Conservation (phyloP, 108 stramenopile species). For the Stephanodiscus triporus region DNA sequence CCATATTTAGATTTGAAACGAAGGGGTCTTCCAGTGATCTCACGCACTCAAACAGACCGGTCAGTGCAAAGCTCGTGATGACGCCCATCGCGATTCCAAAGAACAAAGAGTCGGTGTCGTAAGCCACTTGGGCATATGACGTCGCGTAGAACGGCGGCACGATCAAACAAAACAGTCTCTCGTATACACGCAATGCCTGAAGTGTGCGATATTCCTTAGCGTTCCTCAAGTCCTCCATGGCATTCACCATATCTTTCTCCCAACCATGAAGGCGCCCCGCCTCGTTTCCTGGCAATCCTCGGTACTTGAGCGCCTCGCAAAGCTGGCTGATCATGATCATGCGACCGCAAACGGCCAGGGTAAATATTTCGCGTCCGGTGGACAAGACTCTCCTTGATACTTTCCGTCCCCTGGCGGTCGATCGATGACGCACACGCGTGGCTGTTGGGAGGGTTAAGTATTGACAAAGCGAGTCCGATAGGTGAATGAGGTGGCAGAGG, state of each 20-base stretch:
- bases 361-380: conserved; percentile 32
- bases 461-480: conserved; percentile 55
- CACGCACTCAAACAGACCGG: conserved; percentile 48
- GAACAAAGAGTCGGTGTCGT: conserved; percentile 51
- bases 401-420: conserved; percentile 36
- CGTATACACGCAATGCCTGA: conserved; percentile 63
- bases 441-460: conserved; percentile 62
- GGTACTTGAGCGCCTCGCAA: conserved; percentile 48
- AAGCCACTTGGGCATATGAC: conserved; percentile 68
- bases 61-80: conserved; percentile 55
- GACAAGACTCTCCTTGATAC: conserved; percentile 50
- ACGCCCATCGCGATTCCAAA: conserved; percentile 67
- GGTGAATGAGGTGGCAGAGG: conserved; percentile 52
- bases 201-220: conserved; percentile 68
- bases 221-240: conserved; percentile 57
- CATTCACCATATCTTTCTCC: conserved; percentile 47
- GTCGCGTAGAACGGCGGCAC: conserved; percentile 67
- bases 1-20: conserved; percentile 47
- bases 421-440: conserved; percentile 52
- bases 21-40: conserved; percentile 52
- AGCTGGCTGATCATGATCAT: conserved; percentile 46
- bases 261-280: conserved; percentile 56
- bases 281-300: conserved; percentile 52
- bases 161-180: conserved; percentile 55
- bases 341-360: conserved; percentile 45